Evolutionary conservation across 306 rosid genomes (phyloP), one percentile per base, ranked within the genome.

Genomic region (Trifolium dubium): DNA sequence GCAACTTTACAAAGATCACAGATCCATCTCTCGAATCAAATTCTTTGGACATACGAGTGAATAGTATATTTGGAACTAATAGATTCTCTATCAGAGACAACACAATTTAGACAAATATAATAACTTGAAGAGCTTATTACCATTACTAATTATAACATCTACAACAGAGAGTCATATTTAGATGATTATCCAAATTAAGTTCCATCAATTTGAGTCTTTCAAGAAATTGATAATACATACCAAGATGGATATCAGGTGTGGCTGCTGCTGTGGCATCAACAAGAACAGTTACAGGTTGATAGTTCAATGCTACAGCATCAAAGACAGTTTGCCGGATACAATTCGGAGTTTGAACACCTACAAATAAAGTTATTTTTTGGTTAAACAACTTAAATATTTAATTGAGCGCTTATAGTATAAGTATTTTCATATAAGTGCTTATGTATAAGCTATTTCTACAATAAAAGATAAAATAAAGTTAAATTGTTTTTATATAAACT

Each of bases 301-400:
- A 93, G 76, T 93, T 94, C 82, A 91, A 79, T 74, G 88, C 92
- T 58, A 91, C 92, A 29, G 92, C 98, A 77, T 93, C 98, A 78
- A 62, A 89, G 49, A 89, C 95, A 64, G 97, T 94, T 84, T 91
- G 97, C 75, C 98, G 81, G 67, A 94, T 91, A 70, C 98, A 94
- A 79, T 94, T 94, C 40, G 98, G 98, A 68, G 97, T 91, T 87
- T 94, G 98, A 73, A 94, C 92, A 69, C 97, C 98, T 91, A 64
- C 12, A 80, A 31, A 31, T 19, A 40, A 35, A 79, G 54, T 49
- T 41, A 43, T 44, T 50, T 19, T 50, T 7, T 15, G 3, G 11
- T 15, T 15, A 50, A 50, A 15, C 28, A 50, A 50, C 10, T 15
- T 50, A 50, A 50, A 1, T 17, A 50, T 2, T 17, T 17, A 47